Percentiles rank a stretch among this genome's conserved stretches.
phyloP scores from a whole-genome alignment of 352 stramenopile genomes.

The Chrysophaeum taylorii region DNA sequence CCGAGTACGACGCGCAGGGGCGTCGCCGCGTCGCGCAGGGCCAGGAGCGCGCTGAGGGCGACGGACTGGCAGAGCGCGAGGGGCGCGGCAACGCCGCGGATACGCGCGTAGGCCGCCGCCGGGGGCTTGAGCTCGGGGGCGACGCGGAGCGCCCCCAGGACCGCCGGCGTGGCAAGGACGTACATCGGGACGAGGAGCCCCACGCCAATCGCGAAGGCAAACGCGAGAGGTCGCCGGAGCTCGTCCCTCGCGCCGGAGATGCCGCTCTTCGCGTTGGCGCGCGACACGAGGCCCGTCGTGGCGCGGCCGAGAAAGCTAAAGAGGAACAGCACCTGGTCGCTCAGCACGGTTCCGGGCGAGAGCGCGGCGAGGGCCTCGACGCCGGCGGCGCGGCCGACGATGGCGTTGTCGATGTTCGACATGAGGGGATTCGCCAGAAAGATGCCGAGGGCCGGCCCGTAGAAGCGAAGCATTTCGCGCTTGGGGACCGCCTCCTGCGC shows the following conservation, averaged over 20 bases:
- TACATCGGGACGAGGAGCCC: background rate
- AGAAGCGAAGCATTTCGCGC: constrained; percentile 47
- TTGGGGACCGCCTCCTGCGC: constrained; percentile 33
- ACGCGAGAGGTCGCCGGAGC: background rate
- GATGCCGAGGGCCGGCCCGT: constrained; percentile 45
- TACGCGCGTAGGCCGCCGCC: constrained; percentile 44
- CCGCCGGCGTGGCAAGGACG: background rate
- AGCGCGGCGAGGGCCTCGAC: constrained; percentile 39
- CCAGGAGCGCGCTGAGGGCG: constrained; percentile 38
- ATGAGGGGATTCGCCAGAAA: constrained; percentile 44
- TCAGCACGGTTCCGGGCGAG: constrained; percentile 44
- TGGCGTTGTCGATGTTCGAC: constrained; percentile 55
- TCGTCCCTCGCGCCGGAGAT: background rate
- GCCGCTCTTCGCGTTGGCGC: constrained; percentile 20
- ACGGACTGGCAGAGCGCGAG: constrained; percentile 39
- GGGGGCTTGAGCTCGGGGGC: constrained; percentile 31
- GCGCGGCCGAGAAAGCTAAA: constrained; percentile 46
- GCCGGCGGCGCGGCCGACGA: constrained; percentile 46
- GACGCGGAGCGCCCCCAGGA: constrained; percentile 37
- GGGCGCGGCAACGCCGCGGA: constrained; percentile 41
- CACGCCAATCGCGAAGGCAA: background rate
- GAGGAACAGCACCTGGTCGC: constrained; percentile 47
- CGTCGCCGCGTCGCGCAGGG: constrained; percentile 46
- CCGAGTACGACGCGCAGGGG: constrained; percentile 44
- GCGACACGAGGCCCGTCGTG: constrained; percentile 41